phyloP scores from a whole-genome alignment of 768 basidiomycete genomes.

The Suillus plorans region DNA sequence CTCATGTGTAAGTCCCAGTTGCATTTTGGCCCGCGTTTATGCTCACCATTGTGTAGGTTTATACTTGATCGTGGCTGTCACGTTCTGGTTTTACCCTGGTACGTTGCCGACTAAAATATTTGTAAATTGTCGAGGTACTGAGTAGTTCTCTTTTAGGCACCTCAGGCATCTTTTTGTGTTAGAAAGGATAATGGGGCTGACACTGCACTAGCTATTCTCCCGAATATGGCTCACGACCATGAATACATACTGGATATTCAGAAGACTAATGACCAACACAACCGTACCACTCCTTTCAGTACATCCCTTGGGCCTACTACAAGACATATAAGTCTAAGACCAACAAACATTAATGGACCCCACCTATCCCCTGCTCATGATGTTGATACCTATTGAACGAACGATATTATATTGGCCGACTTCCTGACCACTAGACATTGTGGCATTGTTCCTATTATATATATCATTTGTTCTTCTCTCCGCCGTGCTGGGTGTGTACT shows the following conservation, averaged over 20 bases:
- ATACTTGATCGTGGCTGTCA: constrained; percentile 55
- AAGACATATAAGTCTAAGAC: not conserved
- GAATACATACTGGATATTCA: not conserved
- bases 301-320: not conserved
- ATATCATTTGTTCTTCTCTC: not conserved
- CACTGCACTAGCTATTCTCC: not conserved
- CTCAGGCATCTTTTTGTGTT: not conserved
- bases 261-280: not conserved
- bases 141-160: constrained; percentile 8
- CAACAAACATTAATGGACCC: not conserved
- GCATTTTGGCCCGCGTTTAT: constrained; percentile 1
- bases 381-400: not conserved
- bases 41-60: constrained; percentile 33
- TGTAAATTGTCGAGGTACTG: not conserved
- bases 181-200: not conserved
- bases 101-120: constrained; percentile 9
- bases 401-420: too few species aligned
- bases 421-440: not conserved
- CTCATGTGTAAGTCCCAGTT: constrained; percentile 53
- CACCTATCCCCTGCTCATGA: too few species aligned
- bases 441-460: not conserved
- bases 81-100: constrained; percentile 56
- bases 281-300: not conserved
- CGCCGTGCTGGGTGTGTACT: not conserved
- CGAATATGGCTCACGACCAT: not conserved